Evolutionary conservation across 306 rosid genomes (phyloP), one percentile per base, ranked within the genome.

Genomic region (Canavalia ensiformis): DNA sequence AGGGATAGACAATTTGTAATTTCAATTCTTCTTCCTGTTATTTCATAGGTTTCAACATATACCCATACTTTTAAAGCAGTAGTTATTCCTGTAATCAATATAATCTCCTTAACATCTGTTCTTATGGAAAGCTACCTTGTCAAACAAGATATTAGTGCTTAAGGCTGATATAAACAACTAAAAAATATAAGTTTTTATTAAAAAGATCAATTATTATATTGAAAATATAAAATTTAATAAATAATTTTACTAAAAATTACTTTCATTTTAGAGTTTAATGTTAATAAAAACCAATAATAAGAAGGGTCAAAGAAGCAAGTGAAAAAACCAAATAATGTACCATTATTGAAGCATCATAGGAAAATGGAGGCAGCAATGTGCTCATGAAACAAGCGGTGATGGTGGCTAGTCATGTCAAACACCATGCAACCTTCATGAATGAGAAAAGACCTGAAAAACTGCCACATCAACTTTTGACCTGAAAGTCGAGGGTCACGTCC

Each of bases 381-480:
- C 97, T 95, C 99, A 93, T 92, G 86, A 95, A 95, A 80, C 99
- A 95, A 68, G 99, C 97, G 4, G 97, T 97, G 3, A 97, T 95
- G 6, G 99, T 92, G 4, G 99, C 97, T 1, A 93, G 83, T 35
- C 95, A 95, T 88, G 41, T 90, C 97, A 75, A 87, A 90, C 13
- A 51, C 89, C 86, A 77, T 77, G 86, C 99, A 92, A 72, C 99
- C n/a, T n/a, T n/a, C n/a, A n/a, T n/a, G n/a, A n/a, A n/a, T n/a
- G n/a, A n/a, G n/a, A 82, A 75, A 72, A 95, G 93, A 12, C 99
- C 95, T 0, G 92, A 83, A 80, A 92, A 29, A 95, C 90, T 3
- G 97, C 94, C 0, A 72, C 90, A 35, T 95, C 92, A 95, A 81
- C 0, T 64, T n/a, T 81, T 0, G 88, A 5, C 11, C 97, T 0